phyloP scores from a whole-genome alignment of 345 rosid genomes.

The Eucalyptus albens region DNA sequence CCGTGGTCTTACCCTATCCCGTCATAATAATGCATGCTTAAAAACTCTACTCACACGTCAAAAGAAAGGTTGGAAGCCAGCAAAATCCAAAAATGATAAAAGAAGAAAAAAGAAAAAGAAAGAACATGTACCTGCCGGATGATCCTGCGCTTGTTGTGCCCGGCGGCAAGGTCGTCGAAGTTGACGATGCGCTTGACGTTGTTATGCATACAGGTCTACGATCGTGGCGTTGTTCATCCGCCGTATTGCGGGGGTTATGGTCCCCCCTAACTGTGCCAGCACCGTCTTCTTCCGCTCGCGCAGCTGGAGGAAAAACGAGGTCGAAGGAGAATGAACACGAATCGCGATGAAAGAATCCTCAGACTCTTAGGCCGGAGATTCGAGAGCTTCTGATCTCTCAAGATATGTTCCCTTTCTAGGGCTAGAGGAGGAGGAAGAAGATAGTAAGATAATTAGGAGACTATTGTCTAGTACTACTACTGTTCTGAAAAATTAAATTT shows the following conservation, averaged over 20 bases:
- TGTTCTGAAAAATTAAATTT: no score
- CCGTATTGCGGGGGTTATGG: constrained; percentile 87
- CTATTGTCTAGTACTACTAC: no score
- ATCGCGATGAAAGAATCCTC: background rate
- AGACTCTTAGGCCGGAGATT: background rate
- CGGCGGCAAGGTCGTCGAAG: constrained; percentile 76
- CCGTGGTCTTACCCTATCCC: constrained; percentile 76
- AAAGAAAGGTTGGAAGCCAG: no score
- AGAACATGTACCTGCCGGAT: no score
- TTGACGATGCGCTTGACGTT: constrained; percentile 84
- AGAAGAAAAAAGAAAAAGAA: no score
- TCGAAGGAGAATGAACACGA: background rate
- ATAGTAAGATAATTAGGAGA: background rate
- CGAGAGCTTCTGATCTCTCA: background rate
- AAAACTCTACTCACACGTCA: background rate
- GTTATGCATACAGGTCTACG: constrained; percentile 74
- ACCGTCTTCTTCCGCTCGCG: constrained; percentile 44
- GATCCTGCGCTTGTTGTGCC: no score
- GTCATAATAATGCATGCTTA: background rate
- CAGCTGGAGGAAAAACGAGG: background rate
- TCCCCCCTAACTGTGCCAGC: constrained; percentile 81
- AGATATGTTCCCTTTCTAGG: background rate
- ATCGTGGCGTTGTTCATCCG: constrained; percentile 93
- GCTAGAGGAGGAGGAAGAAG: background rate
- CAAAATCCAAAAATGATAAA: background rate